These are phyloP conservation scores for Pigoraptor vietnamica DNA, from an alignment of 78 protist genomes.

Conservation along the genomic window DNA sequence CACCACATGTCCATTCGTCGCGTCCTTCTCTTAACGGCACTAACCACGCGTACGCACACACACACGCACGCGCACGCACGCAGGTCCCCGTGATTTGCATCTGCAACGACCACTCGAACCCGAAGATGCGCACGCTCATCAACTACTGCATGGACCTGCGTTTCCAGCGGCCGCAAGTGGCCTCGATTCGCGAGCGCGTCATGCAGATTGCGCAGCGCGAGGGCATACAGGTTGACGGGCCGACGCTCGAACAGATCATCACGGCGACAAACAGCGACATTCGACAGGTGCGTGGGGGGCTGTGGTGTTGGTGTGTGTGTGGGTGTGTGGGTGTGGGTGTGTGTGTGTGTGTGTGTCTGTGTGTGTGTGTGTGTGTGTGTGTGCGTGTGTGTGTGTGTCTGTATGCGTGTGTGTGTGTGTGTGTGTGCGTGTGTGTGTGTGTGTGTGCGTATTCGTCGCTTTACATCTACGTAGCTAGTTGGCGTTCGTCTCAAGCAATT, in stretches of 20 bases:
- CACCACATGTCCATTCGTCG: background rate
- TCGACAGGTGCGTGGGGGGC: slow-evolving; percentile 12
- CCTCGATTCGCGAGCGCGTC: background rate
- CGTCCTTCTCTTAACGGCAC: no score
- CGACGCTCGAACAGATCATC: background rate
- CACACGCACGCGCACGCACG: background rate
- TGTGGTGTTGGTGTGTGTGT: background rate
- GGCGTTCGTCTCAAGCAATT: no score
- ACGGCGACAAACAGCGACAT: slow-evolving; percentile 17
- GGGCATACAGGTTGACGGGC: background rate
- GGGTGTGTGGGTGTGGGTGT: background rate
- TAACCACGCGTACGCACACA: background rate
- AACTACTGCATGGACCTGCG: slow-evolving; percentile 69
- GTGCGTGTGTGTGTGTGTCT: background rate
- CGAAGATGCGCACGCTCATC: slow-evolving; percentile 64
- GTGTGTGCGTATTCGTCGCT: background rate
- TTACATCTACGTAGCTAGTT: no score
- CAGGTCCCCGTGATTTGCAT: slow-evolving; percentile 92
- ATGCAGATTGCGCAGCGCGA: background rate
- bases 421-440: background rate
- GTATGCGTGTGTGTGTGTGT: slow-evolving; percentile 3
- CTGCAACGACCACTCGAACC: slow-evolving; percentile 81
- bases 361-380: background rate
- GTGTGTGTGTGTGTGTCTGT: background rate
- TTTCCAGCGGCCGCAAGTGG: slow-evolving; percentile 47